These are phyloP conservation scores for Candida boidinii DNA, from an alignment of 805 yeast genomes.

Conservation along the genomic window DNA sequence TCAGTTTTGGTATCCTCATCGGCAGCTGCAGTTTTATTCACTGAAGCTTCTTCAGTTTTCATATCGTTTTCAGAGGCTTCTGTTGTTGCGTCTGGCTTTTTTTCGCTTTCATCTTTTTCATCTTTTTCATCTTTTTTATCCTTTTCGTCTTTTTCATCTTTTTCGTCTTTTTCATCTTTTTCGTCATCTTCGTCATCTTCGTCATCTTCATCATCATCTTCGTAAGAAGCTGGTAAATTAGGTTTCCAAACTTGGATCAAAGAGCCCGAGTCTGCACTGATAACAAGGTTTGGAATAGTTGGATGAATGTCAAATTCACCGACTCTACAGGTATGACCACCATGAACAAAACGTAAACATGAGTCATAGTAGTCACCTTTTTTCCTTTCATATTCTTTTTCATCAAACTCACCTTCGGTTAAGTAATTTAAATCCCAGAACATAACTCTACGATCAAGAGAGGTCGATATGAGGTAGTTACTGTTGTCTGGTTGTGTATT, in stretches of 20 bases:
- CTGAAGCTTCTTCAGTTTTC: background rate
- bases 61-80: background rate
- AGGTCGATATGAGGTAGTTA: constrained; percentile 45
- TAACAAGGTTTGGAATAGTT: constrained; percentile 43
- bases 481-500: constrained; percentile 23
- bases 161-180: constrained; percentile 13
- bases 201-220: constrained; percentile 32
- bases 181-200: constrained; percentile 20
- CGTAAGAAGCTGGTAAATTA: constrained; percentile 31
- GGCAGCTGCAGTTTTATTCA: constrained; percentile 1
- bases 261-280: constrained; percentile 69
- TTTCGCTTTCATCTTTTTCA: constrained; percentile 1
- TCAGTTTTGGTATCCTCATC: constrained; percentile 5
- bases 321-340: constrained; percentile 73
- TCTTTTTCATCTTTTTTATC: constrained; percentile 28
- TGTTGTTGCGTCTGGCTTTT: constrained; percentile 2
- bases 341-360: constrained; percentile 70
- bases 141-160: constrained; percentile 21
- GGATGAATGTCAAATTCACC: constrained; percentile 67
- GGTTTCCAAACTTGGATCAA: constrained; percentile 74
- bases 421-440: constrained; percentile 66
- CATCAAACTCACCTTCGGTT: constrained; percentile 46
- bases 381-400: constrained; percentile 45
- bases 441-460: constrained; percentile 59
- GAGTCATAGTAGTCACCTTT: constrained; percentile 59